phyloP scores from a whole-genome alignment of 257 asterid genomes.

The Verbascum thapsus region DNA sequence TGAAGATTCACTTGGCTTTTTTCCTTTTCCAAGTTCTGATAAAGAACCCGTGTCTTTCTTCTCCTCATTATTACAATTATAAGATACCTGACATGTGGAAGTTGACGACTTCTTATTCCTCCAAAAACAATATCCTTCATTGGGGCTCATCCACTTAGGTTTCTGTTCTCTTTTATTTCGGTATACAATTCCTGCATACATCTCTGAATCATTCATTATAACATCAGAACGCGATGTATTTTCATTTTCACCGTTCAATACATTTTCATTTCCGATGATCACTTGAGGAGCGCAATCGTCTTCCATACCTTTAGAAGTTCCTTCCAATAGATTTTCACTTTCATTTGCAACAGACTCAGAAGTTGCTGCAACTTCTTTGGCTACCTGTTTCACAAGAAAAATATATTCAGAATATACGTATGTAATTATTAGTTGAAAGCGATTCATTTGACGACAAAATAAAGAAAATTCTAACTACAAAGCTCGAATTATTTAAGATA shows the following conservation, averaged over 20 bases:
- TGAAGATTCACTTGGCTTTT: conserved; percentile 7
- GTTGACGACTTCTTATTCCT: conserved; percentile 5
- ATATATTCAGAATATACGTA: neutral
- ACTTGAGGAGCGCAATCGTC: conserved; percentile 23
- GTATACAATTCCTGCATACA: conserved; percentile 4
- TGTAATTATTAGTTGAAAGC: too few species aligned
- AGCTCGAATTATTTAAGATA: neutral
- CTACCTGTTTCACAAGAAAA: conserved; percentile 26
- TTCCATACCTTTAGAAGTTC: conserved; percentile 8
- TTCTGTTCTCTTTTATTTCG: conserved; percentile 37
- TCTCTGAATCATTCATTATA: conserved; percentile 28
- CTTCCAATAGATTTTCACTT: neutral
- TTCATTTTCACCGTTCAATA: conserved; percentile 21
- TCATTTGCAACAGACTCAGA: neutral
- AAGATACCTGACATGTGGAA: conserved; percentile 25
- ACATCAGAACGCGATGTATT: neutral
- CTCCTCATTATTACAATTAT: conserved; percentile 22
- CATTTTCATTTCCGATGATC: conserved; percentile 9
- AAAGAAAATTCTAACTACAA: neutral
- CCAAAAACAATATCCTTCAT: conserved; percentile 31
- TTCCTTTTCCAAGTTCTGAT: conserved; percentile 23
- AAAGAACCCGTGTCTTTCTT: conserved; percentile 24
- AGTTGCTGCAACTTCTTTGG: conserved; percentile 20
- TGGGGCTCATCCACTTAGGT: conserved; percentile 36
- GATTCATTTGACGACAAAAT: too few species aligned